A percentile compares a stretch with the other conserved stretches of the same genome.
These are phyloP conservation scores for Arabidopsis hybrid DNA, from an alignment of 441 rosid species.

Conservation along the genomic window DNA sequence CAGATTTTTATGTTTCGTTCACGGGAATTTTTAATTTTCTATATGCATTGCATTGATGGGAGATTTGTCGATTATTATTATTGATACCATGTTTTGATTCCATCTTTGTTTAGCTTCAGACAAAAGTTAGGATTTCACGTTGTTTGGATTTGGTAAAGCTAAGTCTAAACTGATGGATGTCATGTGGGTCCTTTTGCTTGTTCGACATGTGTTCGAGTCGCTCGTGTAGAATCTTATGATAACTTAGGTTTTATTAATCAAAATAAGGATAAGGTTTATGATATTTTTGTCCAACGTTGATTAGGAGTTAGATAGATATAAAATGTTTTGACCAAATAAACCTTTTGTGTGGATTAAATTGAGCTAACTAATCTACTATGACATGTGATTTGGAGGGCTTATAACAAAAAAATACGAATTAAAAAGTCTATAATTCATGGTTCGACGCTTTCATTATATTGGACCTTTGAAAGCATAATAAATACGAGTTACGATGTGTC, in stretches of 20 bases:
- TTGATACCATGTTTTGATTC: not conserved
- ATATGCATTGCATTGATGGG: not conserved
- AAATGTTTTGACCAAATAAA: not conserved
- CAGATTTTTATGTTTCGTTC: constrained; percentile 21
- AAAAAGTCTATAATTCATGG: not conserved
- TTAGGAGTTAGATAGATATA: not conserved
- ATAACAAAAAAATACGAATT: not conserved
- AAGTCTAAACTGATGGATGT: not conserved
- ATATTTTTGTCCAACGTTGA: not conserved
- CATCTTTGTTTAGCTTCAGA: not conserved
- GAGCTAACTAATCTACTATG: not conserved
- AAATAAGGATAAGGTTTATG: not conserved
- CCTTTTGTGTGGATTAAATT: too few relatives aligned
- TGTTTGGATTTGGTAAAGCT: not conserved
- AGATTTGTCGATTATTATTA: constrained; percentile 4
- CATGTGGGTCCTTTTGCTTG: constrained; percentile 24
- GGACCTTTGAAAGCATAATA: constrained; percentile 12
- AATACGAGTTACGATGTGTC: constrained; percentile 28
- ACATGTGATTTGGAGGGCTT: not conserved
- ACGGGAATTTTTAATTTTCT: constrained; percentile 26
- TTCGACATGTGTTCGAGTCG: constrained; percentile 7
- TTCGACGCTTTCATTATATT: not conserved
- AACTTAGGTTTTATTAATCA: not conserved
- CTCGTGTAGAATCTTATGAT: constrained; percentile 8
- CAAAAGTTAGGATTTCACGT: constrained; percentile 13